These are phyloP conservation scores for Fusarium sublunatum DNA, from an alignment of 2,329 filamentous ascomycete species.

Conservation along the genomic window DNA sequence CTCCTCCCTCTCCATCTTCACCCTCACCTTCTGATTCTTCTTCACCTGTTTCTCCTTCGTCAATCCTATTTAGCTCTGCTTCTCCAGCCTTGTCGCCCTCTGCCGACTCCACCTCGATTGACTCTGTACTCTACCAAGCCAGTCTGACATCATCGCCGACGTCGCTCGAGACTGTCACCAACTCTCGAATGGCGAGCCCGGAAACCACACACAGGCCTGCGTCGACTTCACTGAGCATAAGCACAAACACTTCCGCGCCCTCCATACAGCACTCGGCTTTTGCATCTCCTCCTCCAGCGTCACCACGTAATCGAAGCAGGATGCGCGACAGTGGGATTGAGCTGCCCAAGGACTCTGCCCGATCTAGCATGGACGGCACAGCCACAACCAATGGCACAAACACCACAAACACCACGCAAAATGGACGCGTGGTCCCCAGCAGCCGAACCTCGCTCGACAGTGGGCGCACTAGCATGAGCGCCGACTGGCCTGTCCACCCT, in stretches of 20 bases:
- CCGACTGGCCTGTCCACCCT: constrained; percentile 55
- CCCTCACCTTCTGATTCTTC: constrained; percentile 33
- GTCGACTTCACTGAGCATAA: constrained; percentile 15
- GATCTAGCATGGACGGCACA: constrained; percentile 48
- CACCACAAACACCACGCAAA: constrained; percentile 17
- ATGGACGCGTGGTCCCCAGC: constrained; percentile 28
- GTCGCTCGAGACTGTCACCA: constrained; percentile 10
- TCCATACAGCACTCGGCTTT: constrained; percentile 20
- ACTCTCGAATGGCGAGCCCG: constrained; percentile 25
- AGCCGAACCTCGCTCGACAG: constrained; percentile 52
- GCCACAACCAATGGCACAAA: constrained; percentile 18
- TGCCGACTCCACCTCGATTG: constrained; percentile 35
- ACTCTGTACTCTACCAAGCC: constrained; percentile 36
- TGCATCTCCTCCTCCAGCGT: constrained; percentile 23
- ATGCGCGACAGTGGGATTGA: constrained; percentile 52
- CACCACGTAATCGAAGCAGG: constrained; percentile 25
- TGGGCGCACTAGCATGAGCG: constrained; percentile 51
- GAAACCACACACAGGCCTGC: constrained; percentile 24
- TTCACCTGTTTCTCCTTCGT: constrained; percentile 15
- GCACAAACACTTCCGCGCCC: constrained; percentile 25
- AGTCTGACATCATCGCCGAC: constrained; percentile 37
- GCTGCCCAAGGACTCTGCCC: constrained; percentile 44
- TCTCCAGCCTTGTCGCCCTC: constrained; percentile 5
- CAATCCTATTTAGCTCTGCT: constrained; percentile 13
- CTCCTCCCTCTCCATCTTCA: constrained; percentile 29